Percentiles rank a stretch among this genome's conserved stretches.
These are phyloP conservation scores for Malania oleifera DNA, from an alignment of 164 flowering plant species.

Conservation along the genomic window DNA sequence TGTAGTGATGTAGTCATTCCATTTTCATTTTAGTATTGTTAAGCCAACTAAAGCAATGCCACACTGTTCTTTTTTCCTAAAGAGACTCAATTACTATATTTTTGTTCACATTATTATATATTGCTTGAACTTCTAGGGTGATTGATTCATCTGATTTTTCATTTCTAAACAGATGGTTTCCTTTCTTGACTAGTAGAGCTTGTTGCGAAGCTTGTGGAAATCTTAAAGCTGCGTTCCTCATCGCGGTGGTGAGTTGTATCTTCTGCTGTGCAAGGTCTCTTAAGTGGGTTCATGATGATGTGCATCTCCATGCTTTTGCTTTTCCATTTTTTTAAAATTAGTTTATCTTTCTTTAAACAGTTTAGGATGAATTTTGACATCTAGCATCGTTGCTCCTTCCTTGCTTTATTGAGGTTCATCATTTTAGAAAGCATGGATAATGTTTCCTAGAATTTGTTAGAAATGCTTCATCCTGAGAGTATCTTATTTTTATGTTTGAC, in stretches of 20 bases:
- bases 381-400: no score
- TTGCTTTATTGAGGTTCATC: no score
- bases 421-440: no score
- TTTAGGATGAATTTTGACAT: not conserved
- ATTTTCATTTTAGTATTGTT: no score
- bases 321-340: no score
- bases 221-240: conserved; percentile 92
- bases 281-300: not conserved
- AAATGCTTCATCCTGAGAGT: no score
- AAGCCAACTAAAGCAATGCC: not conserved
- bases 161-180: conserved; percentile 74
- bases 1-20: no score
- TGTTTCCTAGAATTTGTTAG: no score
- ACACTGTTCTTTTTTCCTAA: no score
- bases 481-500: no score
- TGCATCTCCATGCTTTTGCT: no score
- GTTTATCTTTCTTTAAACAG: not conserved
- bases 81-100: no score
- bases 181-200: conserved; percentile 71
- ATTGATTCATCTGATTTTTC: conserved; percentile 10
- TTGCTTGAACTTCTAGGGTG: not conserved
- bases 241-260: conserved; percentile 76
- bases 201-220: conserved; percentile 98
- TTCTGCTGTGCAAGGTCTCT: not conserved
- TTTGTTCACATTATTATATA: not conserved